phyloP scores from a whole-genome alignment of 495 filamentous ascomycete genomes.

The Xylaria intraflava region DNA sequence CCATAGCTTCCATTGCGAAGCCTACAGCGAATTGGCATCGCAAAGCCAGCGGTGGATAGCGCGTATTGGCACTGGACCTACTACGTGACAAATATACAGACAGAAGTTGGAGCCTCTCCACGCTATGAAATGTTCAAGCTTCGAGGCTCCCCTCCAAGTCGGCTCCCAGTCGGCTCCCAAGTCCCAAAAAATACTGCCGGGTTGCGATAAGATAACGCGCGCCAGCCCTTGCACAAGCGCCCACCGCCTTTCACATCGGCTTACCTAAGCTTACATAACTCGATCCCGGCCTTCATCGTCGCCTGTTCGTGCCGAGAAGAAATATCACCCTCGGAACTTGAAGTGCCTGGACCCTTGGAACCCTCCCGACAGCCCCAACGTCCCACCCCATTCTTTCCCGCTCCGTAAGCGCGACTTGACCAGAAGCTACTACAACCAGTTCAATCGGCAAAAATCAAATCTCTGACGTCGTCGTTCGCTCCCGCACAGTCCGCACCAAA shows the following conservation, averaged over 20 bases:
- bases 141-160: slow-evolving; percentile 25
- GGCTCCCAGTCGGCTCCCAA: no score
- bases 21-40: slow-evolving; percentile 15
- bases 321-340: slow-evolving; percentile 3
- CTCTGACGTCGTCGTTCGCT: background rate
- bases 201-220: slow-evolving; percentile 13
- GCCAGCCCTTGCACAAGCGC: background rate
- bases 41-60: background rate
- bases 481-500: slow-evolving; percentile 4
- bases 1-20: slow-evolving; percentile 19
- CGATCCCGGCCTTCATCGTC: slow-evolving; percentile 8
- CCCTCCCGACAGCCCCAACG: background rate
- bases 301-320: background rate
- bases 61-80: background rate
- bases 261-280: background rate
- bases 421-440: background rate
- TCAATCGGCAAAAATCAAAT: background rate
- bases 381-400: background rate
- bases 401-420: background rate
- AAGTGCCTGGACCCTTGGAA: background rate
- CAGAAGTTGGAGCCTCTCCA: no score
- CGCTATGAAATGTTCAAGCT: slow-evolving; percentile 1
- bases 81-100: background rate
- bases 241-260: slow-evolving; percentile 5
- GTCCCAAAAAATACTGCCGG: slow-evolving; percentile 8